phyloP scores from a whole-genome alignment of 768 basidiomycete genomes.

The Megacollybia marginata region DNA sequence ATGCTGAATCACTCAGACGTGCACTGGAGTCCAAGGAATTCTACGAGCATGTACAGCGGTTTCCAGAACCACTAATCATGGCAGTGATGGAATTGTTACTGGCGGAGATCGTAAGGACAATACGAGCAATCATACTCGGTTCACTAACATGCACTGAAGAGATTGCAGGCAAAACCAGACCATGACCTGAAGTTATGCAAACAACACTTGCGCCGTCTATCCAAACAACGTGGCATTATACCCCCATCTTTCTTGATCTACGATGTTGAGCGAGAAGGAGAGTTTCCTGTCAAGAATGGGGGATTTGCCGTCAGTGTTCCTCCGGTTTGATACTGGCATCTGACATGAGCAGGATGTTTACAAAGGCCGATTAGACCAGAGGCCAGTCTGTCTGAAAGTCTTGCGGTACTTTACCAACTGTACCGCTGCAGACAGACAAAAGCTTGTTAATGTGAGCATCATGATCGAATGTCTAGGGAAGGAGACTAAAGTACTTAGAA shows the following conservation, averaged over 20 bases:
- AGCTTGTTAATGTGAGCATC: neutral
- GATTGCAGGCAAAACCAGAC: no score
- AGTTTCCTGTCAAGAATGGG: neutral
- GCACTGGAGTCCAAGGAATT: no score
- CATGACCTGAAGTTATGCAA: no score
- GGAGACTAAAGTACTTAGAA: constrained; percentile 8
- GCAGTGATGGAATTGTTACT: no score
- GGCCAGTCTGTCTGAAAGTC: neutral
- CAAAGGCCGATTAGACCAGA: neutral
- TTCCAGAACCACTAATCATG: no score
- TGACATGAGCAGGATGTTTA: neutral
- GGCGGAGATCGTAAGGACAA: no score
- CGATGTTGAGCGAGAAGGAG: neutral
- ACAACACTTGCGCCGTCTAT: neutral
- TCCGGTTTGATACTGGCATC: neutral
- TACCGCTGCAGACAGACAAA: neutral
- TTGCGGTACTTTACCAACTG: neutral
- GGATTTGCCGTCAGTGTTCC: neutral
- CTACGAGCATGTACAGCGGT: no score
- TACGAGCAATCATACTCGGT: no score
- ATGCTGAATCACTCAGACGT: no score
- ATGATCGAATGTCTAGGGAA: neutral
- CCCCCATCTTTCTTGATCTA: neutral
- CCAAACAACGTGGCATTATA: neutral
- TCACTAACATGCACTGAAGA: no score